Conservation (phyloP, 2,329 filamentous ascomycete species). For the Trichophyton rubrum region DNA sequence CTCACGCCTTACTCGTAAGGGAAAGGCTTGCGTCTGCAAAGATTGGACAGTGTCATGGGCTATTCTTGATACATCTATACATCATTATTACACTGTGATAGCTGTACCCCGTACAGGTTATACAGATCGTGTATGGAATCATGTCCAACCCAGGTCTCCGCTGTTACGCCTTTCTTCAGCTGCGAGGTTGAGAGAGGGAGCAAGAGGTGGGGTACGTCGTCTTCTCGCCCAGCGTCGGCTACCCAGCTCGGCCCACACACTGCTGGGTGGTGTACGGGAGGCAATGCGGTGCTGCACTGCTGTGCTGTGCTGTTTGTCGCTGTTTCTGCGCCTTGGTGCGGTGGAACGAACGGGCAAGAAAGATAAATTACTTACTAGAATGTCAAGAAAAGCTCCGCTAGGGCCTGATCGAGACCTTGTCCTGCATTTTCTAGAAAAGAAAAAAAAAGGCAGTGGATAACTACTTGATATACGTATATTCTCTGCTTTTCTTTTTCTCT, state of each 20-base stretch:
- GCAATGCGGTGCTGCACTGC: not conserved
- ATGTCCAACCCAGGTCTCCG: not conserved
- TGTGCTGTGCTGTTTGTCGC: not conserved
- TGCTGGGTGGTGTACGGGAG: not conserved
- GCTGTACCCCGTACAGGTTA: not conserved
- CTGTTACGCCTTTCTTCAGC: not conserved
- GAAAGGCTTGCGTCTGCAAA: not conserved
- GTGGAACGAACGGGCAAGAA: not conserved
- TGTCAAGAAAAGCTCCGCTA: conserved; percentile 1
- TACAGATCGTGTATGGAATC: not conserved
- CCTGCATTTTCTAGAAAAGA: not conserved
- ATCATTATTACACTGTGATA: not conserved
- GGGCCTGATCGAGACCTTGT: not conserved
- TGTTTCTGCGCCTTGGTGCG: not conserved
- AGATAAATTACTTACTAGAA: not conserved
- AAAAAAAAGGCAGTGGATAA: not conserved
- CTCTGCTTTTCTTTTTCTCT: not conserved
- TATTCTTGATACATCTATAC: not conserved
- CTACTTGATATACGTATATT: not conserved
- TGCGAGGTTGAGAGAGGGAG: not conserved
- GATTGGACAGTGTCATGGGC: no score
- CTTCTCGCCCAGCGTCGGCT: not conserved
- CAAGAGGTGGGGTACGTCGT: not conserved
- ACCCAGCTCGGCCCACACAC: not conserved
- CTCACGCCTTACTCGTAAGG: not conserved